Evolutionary conservation across 257 asterid species (phyloP), one percentile per base, ranked within the genome.

Genomic region (Solanum bulbocastanum): DNA sequence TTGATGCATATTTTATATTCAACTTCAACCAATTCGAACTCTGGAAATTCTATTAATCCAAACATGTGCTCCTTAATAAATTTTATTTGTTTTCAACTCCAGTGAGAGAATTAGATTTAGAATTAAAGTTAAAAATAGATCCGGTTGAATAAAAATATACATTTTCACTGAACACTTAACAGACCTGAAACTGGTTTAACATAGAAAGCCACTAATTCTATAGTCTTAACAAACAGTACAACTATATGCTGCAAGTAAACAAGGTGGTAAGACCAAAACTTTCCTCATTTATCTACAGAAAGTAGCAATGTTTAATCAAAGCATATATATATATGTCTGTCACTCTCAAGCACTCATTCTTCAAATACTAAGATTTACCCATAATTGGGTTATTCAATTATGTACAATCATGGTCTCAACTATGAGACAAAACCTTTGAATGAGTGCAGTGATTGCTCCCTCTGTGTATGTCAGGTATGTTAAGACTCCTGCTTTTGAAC

Each of bases 401-500:
- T 86, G 49, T 88, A 90, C 90, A 88, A 16, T 44, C 74, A 84
- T 58, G 25, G 30, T 66, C 79, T 16, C 60, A 52, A 35, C 33
- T 60, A 58, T 23, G 56, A n/a, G 68, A 81, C 27, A 49, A 4
- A 56, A 46, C 30, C 10, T 32, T 30, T 82, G 85, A 82, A 30
- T 4, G 68, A 27, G 27, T 30, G 69, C 33, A 27, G 11, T 49
- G 69, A 82, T 18, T 46, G 85, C 32, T 82, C 85, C 69, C 3
- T 82, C 9, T 30, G 30, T 30, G 32, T 82, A 30, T 12, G 58
- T 30, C 85, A 82, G 85, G 6, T 16, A 32, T 0, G 85, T 82
- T 52, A 49, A 49, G 68, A 49, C 9, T 18, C 42, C 44, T 82
- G 69, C 44, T 37, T 49, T 30, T 46, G 9, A 14, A 49, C 68